Percentiles rank a stretch among this genome's conserved stretches.
Evolutionary conservation across 2,329 filamentous ascomycete species (phyloP).

Genomic region (Talaromyces sp.): DNA sequence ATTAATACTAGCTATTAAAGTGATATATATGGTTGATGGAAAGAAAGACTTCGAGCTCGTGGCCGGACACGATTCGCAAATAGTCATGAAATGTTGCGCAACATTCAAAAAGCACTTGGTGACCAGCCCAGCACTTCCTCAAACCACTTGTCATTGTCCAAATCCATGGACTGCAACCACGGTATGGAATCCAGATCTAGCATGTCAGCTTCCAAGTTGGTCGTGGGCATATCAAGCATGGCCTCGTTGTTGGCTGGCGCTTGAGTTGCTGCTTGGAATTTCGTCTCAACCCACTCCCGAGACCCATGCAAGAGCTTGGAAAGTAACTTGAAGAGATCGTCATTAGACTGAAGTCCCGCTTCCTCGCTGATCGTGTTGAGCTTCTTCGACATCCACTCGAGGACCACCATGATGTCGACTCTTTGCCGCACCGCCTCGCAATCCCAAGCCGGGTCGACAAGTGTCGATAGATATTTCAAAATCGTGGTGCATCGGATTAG

Average conservation of each 20-base stretch:
- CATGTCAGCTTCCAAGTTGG: conserved; percentile 8
- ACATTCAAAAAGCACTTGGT: not conserved
- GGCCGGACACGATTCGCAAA: too few relatives aligned
- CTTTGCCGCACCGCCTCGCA: conserved; percentile 27
- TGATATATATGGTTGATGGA: too few relatives aligned
- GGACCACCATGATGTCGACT: conserved; percentile 23
- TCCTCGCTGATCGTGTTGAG: conserved; percentile 23
- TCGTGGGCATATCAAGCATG: not conserved
- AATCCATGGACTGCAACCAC: conserved; percentile 26
- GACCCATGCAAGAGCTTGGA: conserved; percentile 21
- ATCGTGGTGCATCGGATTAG: conserved; percentile 29
- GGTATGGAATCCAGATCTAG: conserved; percentile 22
- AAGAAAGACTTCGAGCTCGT: too few relatives aligned
- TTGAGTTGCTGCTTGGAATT: conserved; percentile 13
- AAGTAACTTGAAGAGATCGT: conserved; percentile 22
- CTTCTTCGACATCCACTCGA: conserved; percentile 27
- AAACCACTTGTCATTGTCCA: conserved; percentile 20
- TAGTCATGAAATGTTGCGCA: not conserved
- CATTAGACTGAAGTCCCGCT: conserved; percentile 22
- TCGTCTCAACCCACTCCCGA: conserved; percentile 17
- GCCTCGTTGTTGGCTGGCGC: not conserved
- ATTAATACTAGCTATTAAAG: too few relatives aligned
- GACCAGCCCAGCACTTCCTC: conserved; percentile 9
- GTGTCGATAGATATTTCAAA: conserved; percentile 32
- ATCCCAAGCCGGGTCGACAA: conserved; percentile 36